Conservation (phyloP, 1,284 basidiomycete species). For the Acaromyces ingoldii region DNA sequence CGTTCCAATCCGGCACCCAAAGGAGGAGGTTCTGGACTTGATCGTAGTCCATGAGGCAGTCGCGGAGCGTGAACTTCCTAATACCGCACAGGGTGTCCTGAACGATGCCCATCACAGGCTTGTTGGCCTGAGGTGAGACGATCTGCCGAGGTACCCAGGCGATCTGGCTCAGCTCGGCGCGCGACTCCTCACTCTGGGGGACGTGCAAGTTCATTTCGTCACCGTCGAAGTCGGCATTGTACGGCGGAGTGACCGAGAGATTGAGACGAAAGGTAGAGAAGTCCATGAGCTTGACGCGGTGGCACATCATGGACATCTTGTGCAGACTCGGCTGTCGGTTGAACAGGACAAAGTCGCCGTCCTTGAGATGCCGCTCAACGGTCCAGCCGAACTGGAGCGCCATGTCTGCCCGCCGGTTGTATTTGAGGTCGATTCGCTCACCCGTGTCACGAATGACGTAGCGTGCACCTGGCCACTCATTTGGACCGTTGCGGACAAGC, state of each 20-base stretch:
- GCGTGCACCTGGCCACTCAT: slow-evolving; percentile 89
- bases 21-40: slow-evolving; percentile 86
- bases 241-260: slow-evolving; percentile 67
- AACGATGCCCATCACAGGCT: slow-evolving; percentile 99
- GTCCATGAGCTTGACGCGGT: slow-evolving; percentile 94
- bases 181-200: slow-evolving; percentile 97
- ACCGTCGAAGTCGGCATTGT: slow-evolving; percentile 73
- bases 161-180: slow-evolving; percentile 93
- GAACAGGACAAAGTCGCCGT: slow-evolving; percentile 87
- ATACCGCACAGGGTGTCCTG: slow-evolving; percentile 98
- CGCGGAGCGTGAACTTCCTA: slow-evolving; percentile 92
- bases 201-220: slow-evolving; percentile 98
- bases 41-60: slow-evolving; percentile 54
- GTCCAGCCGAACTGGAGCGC: slow-evolving; percentile 98
- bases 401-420: slow-evolving; percentile 79
- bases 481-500: slow-evolving; percentile 93
- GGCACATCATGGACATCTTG: slow-evolving; percentile 99
- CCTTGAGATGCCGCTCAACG: slow-evolving; percentile 92
- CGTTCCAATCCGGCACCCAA: slow-evolving; percentile 98
- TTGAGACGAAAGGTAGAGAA: slow-evolving; percentile 99
- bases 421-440: slow-evolving; percentile 93
- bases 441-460: slow-evolving; percentile 98
- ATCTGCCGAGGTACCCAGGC: slow-evolving; percentile 99
- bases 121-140: slow-evolving; percentile 98
- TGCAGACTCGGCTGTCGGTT: slow-evolving; percentile 97